phyloP scores from a whole-genome alignment of 192 early-diverging fungal species.

The Borealophlyctis nickersoniae region DNA sequence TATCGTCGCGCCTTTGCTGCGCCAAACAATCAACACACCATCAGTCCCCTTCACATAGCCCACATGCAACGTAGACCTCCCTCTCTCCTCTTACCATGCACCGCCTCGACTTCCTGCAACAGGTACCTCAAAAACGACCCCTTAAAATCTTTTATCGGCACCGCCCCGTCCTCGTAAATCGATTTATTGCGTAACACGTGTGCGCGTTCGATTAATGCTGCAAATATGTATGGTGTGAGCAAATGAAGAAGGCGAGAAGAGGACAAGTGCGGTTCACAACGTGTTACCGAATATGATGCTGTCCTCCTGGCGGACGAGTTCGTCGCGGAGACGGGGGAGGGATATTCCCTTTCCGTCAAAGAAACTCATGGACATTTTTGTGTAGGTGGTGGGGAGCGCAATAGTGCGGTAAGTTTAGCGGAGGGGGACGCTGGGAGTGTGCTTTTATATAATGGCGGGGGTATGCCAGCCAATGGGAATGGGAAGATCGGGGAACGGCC shows the following conservation, averaged over 20 bases:
- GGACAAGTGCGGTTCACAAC: too few species aligned
- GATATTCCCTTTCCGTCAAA: constrained; percentile 22
- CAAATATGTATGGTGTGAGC: background rate
- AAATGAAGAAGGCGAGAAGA: background rate
- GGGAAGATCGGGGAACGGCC: too few species aligned
- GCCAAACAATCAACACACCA: too few species aligned
- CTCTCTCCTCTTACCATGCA: constrained; percentile 66
- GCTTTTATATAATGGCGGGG: too few species aligned
- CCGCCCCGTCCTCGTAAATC: constrained; percentile 71
- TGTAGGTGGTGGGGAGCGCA: too few species aligned
- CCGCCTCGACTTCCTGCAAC: constrained; percentile 85
- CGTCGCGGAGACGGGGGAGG: constrained; percentile 42
- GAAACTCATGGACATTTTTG: constrained; percentile 14
- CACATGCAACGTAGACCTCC: background rate
- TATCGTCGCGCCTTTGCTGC: constrained; percentile 76
- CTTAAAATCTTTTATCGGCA: constrained; percentile 64
- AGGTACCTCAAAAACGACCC: constrained; percentile 88
- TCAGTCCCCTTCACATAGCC: too few species aligned
- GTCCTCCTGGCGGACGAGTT: constrained; percentile 91
- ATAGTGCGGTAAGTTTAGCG: too few species aligned
- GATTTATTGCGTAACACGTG: constrained; percentile 82
- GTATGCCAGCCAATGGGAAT: too few species aligned
- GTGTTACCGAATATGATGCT: constrained; percentile 88
- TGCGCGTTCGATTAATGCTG: constrained; percentile 90
- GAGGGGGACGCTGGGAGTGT: too few species aligned